Evolutionary conservation across 2,329 filamentous ascomycete genomes (phyloP).

Genomic region (Penicillium digitatum): DNA sequence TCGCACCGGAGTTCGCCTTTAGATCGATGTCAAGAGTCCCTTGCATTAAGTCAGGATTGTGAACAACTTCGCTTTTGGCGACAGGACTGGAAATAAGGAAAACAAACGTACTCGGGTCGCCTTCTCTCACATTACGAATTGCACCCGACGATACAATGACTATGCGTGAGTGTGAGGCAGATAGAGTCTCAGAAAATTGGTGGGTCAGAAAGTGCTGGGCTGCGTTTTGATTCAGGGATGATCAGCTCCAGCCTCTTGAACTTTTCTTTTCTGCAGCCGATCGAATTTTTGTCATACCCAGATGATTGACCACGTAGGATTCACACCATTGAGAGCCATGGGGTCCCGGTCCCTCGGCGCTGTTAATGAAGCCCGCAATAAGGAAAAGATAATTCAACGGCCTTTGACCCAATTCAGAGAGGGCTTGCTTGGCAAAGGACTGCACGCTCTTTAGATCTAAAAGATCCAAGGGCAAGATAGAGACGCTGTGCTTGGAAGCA

Average conservation of each 20-base stretch:
- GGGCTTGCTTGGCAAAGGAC: conserved; percentile 19
- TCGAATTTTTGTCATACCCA: conserved; percentile 12
- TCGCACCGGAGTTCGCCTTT: conserved; percentile 22
- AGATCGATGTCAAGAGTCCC: conserved; percentile 23
- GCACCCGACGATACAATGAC: conserved; percentile 26
- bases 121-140: conserved; percentile 20
- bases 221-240: not conserved
- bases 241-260: not conserved
- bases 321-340: conserved; percentile 26
- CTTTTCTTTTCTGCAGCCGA: not conserved
- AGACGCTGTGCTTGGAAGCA: conserved; percentile 18
- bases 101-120: conserved; percentile 19
- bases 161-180: conserved; percentile 20
- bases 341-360: conserved; percentile 19
- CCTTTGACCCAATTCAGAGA: conserved; percentile 14
- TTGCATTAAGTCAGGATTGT: conserved; percentile 1
- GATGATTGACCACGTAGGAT: conserved; percentile 23
- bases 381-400: conserved; percentile 21
- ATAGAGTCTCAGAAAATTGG: conserved; percentile 15
- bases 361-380: conserved; percentile 15
- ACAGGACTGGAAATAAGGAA: not conserved
- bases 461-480: conserved; percentile 21
- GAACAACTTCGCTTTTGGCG: not conserved
- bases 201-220: conserved; percentile 25
- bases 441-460: conserved; percentile 20